Base-by-base conservation (phyloP, 1,284 basidiomycete genomes). In the Rhizopogon hawkerae region DNA sequence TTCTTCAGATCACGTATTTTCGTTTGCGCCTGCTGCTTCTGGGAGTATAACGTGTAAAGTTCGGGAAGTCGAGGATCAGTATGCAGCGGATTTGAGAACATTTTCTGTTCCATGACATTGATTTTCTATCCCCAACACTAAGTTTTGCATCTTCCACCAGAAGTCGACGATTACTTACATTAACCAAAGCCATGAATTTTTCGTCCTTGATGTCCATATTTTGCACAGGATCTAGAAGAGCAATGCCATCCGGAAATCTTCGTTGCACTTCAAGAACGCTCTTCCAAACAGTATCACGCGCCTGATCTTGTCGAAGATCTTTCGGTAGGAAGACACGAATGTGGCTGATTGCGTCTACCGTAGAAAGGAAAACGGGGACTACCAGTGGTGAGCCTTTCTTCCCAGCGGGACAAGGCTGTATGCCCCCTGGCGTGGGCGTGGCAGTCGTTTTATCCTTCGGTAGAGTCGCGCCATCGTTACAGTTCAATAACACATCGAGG, bases 131-230 rank as follows among this genome's bases (percentile, higher is more conserved):
- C 10, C 16, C 29, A 31, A 31, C 10, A 52, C 13, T 21, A n/a
- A 21, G n/a, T 18, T 18, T 42, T 33, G 39, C 41, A 37, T 24
- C 1, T 37, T 35, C 9, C 14, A 46, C 43, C n/a, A 49, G 29
- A 14, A 35, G 18, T n/a, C 35, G 48, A 49, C 16, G 2, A 18
- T n/a, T 8, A 60, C 60, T 57, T 67, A 90, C 91, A 69, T 89
- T 80, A 48, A 95, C 77, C 3, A 98, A 77, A 49, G 85, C 83
- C 60, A 83, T 82, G 72, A 98, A 98, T 54, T 87, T 89, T 35
- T 92, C 89, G 61, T 98, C 96, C 55, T 88, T 89, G 65, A 99
- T 97, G 24, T 86, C 87, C 93, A 98, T 95, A 66, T 98, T 93
- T 60, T 91, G 78, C 47, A 98, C 75, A 0, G 96, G 96, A 64